phyloP scores from a whole-genome alignment of 164 flowering plant genomes.

The Vitis amurensis region DNA sequence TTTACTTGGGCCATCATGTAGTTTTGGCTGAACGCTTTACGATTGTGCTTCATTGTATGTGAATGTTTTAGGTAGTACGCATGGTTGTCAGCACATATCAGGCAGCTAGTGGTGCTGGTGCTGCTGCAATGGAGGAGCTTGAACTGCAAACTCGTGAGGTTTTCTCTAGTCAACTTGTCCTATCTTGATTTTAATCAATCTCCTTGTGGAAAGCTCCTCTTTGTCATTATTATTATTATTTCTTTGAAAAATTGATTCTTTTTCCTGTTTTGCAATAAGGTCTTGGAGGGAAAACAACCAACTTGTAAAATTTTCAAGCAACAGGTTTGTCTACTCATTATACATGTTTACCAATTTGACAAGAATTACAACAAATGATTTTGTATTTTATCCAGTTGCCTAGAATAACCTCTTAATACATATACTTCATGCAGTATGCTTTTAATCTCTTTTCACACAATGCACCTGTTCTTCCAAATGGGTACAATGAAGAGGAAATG shows the following conservation, averaged over 20 bases:
- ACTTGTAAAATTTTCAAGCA: conserved; percentile 89
- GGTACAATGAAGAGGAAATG: conserved; percentile 99
- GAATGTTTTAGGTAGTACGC: conserved; percentile 61
- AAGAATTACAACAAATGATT: neutral
- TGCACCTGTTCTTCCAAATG: conserved; percentile 84
- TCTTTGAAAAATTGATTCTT: neutral
- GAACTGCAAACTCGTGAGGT: conserved; percentile 97
- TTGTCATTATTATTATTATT: neutral
- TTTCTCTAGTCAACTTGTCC: conserved; percentile 10
- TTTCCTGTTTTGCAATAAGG: conserved; percentile 38
- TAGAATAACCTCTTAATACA: neutral
- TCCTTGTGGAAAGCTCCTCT: neutral
- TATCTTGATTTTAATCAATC: conserved; percentile 1
- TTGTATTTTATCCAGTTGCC: neutral
- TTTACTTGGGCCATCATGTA: no score
- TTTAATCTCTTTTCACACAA: conserved; percentile 96
- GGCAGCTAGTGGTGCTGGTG: conserved; percentile 99
- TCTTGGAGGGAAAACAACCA: conserved; percentile 84
- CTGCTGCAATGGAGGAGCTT: conserved; percentile 99
- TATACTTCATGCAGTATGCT: conserved; percentile 75
- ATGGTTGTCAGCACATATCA: conserved; percentile 99
- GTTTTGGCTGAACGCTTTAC: no score
- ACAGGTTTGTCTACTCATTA: conserved; percentile 54
- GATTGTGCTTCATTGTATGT: neutral
- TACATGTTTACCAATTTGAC: neutral